Conservation (phyloP, 805 yeast species). For the Babjeviella inositovora region DNA sequence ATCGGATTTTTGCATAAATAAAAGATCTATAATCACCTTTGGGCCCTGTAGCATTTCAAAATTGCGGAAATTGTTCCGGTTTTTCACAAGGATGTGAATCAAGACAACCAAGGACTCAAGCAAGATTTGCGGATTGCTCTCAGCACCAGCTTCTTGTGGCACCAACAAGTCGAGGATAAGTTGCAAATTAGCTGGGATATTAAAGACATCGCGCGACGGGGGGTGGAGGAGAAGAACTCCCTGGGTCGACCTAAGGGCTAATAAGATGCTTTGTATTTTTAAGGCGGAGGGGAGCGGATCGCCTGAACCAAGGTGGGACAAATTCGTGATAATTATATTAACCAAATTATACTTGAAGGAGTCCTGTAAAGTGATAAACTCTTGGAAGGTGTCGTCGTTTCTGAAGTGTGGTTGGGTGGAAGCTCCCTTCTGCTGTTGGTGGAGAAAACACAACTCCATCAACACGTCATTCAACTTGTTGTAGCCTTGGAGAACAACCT, state of each 20-base stretch:
- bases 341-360: conserved; percentile 16
- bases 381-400: neutral
- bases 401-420: too few species aligned
- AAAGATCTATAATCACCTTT: conserved; percentile 13
- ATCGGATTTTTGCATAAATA: conserved; percentile 3
- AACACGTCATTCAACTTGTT: too few species aligned
- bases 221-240: conserved; percentile 23
- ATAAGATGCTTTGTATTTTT: too few species aligned
- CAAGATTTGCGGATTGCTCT: too few species aligned
- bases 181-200: conserved; percentile 11
- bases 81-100: conserved; percentile 19
- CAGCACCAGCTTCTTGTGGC: conserved; percentile 2
- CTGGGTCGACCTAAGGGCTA: too few species aligned
- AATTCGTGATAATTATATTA: conserved; percentile 6
- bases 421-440: too few species aligned
- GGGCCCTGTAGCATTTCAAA: conserved; percentile 21
- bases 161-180: conserved; percentile 7
- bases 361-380: conserved; percentile 15
- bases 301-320: conserved; percentile 5
- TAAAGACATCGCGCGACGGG: conserved; percentile 13
- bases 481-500: too few species aligned
- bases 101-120: too few species aligned
- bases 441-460: too few species aligned
- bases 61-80: conserved; percentile 15
- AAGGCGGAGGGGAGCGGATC: too few species aligned